Base-by-base conservation (phyloP, 805 yeast species). In the Yamadazyma sp. region DNA sequence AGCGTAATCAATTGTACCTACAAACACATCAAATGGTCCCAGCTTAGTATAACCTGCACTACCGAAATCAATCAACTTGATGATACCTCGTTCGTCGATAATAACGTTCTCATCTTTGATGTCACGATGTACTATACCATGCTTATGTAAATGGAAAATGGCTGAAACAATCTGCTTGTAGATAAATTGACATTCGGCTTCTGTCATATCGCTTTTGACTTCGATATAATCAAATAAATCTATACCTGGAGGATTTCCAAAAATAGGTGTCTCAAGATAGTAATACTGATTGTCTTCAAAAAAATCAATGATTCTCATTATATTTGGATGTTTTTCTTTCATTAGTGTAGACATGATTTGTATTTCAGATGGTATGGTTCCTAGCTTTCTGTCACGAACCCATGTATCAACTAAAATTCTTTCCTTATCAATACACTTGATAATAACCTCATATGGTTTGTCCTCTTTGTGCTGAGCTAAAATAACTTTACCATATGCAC, bases 1-100 rank as follows among this genome's bases (percentile, higher is more conserved):
- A 1, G 98, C 98, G 58, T 91, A 93, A 58, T 93, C 97, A 28
- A 93, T 80, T 0, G 98, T 93, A 2, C 98, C 98, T 2, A 93
- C 98, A 61, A 93, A 91, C 4, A 93, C 96, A 48, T 91, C 96
- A 61, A 91, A 93, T 4, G 98, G 98, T 0, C 97, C 98, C 62
- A 82, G 87, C 45, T 75, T 77, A 14, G 80, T 77, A 56, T 87
- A 87, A 0, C 97, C 96, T 1, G 98, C 95, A 31, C 95, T 82
- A 1, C 98, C 98, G 58, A 88, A 91, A 61, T 91, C 98, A 53
- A 91, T 91, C 43, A 91, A 66, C 55, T 88, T 89, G 34, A 86
- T 81, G 29, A 78, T 70, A 2, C 93, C 94, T 43, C 80, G 73
- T 38, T 80, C 79, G 50, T 89, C 96, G 33, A 91, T 84, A 49